Conservation (phyloP, 768 basidiomycete species). For the Exsudoporus frostii region DNA sequence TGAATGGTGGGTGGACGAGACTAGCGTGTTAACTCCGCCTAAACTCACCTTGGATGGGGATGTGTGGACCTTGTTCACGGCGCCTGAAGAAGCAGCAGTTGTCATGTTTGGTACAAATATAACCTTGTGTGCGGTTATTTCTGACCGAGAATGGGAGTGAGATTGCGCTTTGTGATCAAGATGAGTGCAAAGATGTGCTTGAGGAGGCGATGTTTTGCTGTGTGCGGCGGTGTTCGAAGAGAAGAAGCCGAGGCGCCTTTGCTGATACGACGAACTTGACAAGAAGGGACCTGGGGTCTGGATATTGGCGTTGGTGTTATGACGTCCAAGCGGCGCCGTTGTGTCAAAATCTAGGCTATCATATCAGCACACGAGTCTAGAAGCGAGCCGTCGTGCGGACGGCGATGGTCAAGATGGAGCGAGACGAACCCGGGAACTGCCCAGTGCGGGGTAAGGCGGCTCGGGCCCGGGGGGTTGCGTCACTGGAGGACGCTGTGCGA, state of each 20-base stretch:
- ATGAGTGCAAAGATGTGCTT: slow-evolving; percentile 24
- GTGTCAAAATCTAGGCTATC: slow-evolving; percentile 11
- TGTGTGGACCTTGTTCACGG: slow-evolving; percentile 28
- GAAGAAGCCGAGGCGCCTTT: slow-evolving; percentile 28
- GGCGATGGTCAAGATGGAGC: slow-evolving; percentile 7
- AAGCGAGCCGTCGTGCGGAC: slow-evolving; percentile 1
- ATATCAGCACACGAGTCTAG: slow-evolving; percentile 12
- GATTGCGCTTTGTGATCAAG: slow-evolving; percentile 35
- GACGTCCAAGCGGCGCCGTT: slow-evolving; percentile 3
- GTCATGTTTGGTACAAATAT: slow-evolving; percentile 21
- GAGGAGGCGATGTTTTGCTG: slow-evolving; percentile 28
- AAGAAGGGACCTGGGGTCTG: slow-evolving; percentile 11
- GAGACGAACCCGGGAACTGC: slow-evolving; percentile 19
- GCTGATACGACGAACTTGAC: slow-evolving; percentile 25
- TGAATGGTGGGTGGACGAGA: slow-evolving; percentile 19
- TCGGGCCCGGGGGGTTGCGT: slow-evolving; percentile 49
- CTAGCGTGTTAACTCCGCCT: slow-evolving; percentile 17
- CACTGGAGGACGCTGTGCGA: slow-evolving; percentile 42
- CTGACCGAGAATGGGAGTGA: slow-evolving; percentile 38
- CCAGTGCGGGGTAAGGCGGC: slow-evolving; percentile 23
- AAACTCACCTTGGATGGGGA: slow-evolving; percentile 35
- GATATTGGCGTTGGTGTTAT: slow-evolving; percentile 9
- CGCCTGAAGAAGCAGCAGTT: slow-evolving; percentile 25
- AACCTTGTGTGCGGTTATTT: slow-evolving; percentile 27
- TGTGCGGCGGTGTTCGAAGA: slow-evolving; percentile 39